Evolutionary conservation across 768 basidiomycete genomes (phyloP).

Genomic region (Tylopilus sp.): DNA sequence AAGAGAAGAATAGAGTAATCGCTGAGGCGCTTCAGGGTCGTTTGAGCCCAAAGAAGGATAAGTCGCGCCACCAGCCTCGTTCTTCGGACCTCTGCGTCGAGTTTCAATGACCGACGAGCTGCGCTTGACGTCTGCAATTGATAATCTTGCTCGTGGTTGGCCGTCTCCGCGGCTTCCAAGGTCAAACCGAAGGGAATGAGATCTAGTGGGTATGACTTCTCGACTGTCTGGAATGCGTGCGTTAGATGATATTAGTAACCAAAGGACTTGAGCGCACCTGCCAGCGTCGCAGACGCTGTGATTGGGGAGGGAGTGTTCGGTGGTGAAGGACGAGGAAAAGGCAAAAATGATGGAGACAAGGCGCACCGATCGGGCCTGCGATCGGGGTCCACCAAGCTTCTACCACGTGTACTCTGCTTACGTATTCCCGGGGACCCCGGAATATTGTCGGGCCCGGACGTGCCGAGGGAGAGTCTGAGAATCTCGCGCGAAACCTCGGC

Average conservation of each 20-base stretch:
- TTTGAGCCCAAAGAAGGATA: constrained; percentile 14
- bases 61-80: constrained; percentile 15
- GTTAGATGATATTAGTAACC: neutral
- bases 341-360: constrained; percentile 27
- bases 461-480: constrained; percentile 43
- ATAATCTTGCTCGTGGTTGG: constrained; percentile 3
- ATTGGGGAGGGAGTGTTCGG: constrained; percentile 14
- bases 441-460: constrained; percentile 1
- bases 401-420: constrained; percentile 19
- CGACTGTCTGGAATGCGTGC: constrained; percentile 10
- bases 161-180: constrained; percentile 14
- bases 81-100: constrained; percentile 6
- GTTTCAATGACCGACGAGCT: constrained; percentile 25
- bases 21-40: constrained; percentile 17
- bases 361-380: constrained; percentile 14
- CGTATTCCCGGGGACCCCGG: constrained; percentile 25
- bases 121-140: constrained; percentile 25
- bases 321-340: constrained; percentile 28
- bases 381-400: constrained; percentile 15
- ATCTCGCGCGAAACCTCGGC: constrained; percentile 57
- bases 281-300: constrained; percentile 25
- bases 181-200: constrained; percentile 23
- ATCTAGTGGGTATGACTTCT: constrained; percentile 11
- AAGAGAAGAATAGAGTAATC: constrained; percentile 11
- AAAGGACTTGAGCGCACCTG: constrained; percentile 13